These are phyloP conservation scores for Turnera subulata DNA, from an alignment of 345 rosid genomes.

Conservation along the genomic window DNA sequence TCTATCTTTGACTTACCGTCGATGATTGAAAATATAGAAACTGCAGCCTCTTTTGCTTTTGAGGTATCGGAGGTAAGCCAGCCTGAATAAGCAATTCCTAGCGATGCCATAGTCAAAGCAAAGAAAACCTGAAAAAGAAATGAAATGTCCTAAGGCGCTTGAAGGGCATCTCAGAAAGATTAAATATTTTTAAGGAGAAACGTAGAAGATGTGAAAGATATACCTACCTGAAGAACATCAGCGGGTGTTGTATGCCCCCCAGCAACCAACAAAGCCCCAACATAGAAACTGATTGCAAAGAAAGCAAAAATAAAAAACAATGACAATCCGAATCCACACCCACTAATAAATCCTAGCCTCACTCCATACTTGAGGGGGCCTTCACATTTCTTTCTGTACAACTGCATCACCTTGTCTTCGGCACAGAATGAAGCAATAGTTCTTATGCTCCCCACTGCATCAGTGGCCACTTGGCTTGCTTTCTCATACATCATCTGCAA, in stretches of 20 bases:
- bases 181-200: neutral
- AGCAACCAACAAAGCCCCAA: constrained; percentile 13
- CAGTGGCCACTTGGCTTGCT: constrained; percentile 61
- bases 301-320: constrained; percentile 9
- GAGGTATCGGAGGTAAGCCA: constrained; percentile 7
- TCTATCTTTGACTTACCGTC: constrained; percentile 20
- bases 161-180: too few species aligned
- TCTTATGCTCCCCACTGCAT: constrained; percentile 11
- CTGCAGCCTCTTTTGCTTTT: constrained; percentile 14
- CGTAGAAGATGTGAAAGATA: neutral
- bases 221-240: constrained; percentile 16
- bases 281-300: constrained; percentile 14
- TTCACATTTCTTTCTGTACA: constrained; percentile 12
- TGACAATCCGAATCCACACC: constrained; percentile 16
- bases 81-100: constrained; percentile 10
- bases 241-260: constrained; percentile 4
- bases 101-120: constrained; percentile 16
- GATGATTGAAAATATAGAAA: constrained; percentile 16
- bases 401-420: constrained; percentile 17
- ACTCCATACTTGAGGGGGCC: constrained; percentile 16
- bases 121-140: constrained; percentile 12
- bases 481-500: constrained; percentile 79
- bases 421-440: constrained; percentile 21
- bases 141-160: too few species aligned
- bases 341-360: constrained; percentile 11